phyloP scores from a whole-genome alignment of 1,139 yeast species.

The Kazachstania sp. region DNA sequence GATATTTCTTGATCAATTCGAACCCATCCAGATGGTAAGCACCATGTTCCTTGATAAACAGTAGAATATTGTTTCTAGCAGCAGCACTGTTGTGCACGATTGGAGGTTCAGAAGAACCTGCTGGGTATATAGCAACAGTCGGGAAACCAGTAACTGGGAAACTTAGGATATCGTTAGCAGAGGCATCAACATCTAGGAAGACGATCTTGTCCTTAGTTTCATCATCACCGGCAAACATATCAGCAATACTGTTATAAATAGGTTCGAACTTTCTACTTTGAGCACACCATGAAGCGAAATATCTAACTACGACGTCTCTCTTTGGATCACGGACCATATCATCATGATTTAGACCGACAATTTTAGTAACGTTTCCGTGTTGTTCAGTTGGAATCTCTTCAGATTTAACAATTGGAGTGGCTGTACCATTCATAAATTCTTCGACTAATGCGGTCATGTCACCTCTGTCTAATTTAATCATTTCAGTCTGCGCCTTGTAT shows the following conservation, averaged over 20 bases:
- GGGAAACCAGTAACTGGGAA: slow-evolving; percentile 86
- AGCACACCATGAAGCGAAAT: slow-evolving; percentile 98
- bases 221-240: slow-evolving; percentile 44
- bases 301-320: slow-evolving; percentile 85
- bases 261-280: slow-evolving; percentile 95
- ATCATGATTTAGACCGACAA: slow-evolving; percentile 81
- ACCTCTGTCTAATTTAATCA: slow-evolving; percentile 33
- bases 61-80: slow-evolving; percentile 60
- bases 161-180: slow-evolving; percentile 70
- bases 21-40: slow-evolving; percentile 48
- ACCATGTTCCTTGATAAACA: slow-evolving; percentile 61
- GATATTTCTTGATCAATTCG: slow-evolving; percentile 10
- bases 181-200: slow-evolving; percentile 82
- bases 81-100: slow-evolving; percentile 62
- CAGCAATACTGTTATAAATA: slow-evolving; percentile 77
- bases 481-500: slow-evolving; percentile 15
- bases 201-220: slow-evolving; percentile 45
- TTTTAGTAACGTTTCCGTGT: slow-evolving; percentile 59
- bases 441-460: slow-evolving; percentile 54
- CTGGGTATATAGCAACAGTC: slow-evolving; percentile 84
- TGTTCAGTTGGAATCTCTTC: slow-evolving; percentile 79
- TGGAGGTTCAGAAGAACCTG: slow-evolving; percentile 69
- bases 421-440: slow-evolving; percentile 53
- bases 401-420: slow-evolving; percentile 69
- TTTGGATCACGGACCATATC: slow-evolving; percentile 54